Conservation (phyloP, 73 alveolate species). For the Diophrys sp. region DNA sequence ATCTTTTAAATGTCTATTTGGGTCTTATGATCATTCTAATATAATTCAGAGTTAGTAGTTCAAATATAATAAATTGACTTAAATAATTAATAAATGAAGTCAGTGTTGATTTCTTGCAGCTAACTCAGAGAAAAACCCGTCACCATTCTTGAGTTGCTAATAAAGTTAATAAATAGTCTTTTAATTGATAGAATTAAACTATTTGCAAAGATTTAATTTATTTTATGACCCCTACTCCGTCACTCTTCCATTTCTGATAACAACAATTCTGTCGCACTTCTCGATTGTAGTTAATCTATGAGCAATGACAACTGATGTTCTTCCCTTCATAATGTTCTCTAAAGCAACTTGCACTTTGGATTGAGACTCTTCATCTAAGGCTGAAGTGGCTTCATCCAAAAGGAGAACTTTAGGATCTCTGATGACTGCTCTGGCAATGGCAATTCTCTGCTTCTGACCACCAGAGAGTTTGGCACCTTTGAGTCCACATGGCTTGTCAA, state of each 20-base stretch:
- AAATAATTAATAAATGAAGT: too few species aligned
- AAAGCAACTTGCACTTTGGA: constrained; percentile 75
- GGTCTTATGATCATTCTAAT: too few species aligned
- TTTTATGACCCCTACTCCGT: too few species aligned
- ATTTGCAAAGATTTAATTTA: too few species aligned
- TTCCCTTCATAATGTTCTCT: constrained; percentile 72
- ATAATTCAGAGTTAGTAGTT: too few species aligned
- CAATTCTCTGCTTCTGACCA: constrained; percentile 90
- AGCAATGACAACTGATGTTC: constrained; percentile 79
- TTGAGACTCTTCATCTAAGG: constrained; percentile 81
- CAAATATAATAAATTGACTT: too few species aligned
- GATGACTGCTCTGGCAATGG: constrained; percentile 84
- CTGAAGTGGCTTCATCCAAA: constrained; percentile 90
- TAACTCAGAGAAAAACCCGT: too few species aligned
- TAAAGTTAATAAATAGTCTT: too few species aligned
- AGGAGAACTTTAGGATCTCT: constrained; percentile 73
- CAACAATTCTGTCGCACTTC: constrained; percentile 73
- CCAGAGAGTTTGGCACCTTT: constrained; percentile 85
- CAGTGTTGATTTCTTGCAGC: too few species aligned
- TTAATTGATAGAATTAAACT: too few species aligned
- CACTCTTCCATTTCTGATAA: constrained; percentile 68
- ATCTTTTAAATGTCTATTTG: too few species aligned
- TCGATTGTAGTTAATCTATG: constrained; percentile 81
- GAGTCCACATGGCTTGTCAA: constrained; percentile 32
- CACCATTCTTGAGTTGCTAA: too few species aligned